These are phyloP conservation scores for Candida bentonensis DNA, from an alignment of 805 yeast genomes.

Conservation along the genomic window DNA sequence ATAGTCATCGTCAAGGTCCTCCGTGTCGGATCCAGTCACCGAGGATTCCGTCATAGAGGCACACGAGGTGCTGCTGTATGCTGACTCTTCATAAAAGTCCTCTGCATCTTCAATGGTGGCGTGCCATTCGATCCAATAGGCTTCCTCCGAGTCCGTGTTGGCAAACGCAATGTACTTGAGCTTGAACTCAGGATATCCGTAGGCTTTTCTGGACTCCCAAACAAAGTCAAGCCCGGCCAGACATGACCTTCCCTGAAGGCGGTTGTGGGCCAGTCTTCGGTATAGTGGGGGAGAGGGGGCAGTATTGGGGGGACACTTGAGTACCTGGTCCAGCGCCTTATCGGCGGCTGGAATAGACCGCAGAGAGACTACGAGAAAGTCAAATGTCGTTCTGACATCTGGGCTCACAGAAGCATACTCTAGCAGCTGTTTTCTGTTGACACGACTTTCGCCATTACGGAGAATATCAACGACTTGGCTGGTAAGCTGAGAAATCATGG, in stretches of 20 bases:
- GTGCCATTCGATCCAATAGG: conserved; percentile 13
- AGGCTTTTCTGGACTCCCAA: conserved; percentile 13
- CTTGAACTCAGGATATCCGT: conserved; percentile 6
- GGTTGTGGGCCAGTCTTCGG: conserved; percentile 7
- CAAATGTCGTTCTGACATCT: background rate
- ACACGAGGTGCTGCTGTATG: background rate
- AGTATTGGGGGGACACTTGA: background rate
- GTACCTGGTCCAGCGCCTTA: background rate
- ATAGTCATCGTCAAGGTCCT: background rate
- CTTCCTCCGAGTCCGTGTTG: conserved; percentile 12
- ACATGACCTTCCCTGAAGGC: conserved; percentile 8
- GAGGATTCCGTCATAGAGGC: background rate
- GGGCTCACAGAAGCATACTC: background rate
- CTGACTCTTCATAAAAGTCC: conserved; percentile 4
- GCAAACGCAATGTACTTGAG: conserved; percentile 8
- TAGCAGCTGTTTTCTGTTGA: conserved; percentile 1
- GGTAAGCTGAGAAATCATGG: conserved; percentile 3
- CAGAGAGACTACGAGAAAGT: background rate
- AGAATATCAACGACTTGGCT: conserved; percentile 3
- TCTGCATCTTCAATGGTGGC: conserved; percentile 9
- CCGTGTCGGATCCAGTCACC: background rate
- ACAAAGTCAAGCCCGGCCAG: conserved; percentile 9
- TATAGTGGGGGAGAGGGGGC: background rate
- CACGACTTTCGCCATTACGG: background rate
- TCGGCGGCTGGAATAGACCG: background rate